Percentiles rank a stretch among this genome's conserved stretches.
These are phyloP conservation scores for Podospora fimiseda DNA, from an alignment of 495 filamentous ascomycete genomes.

Conservation along the genomic window DNA sequence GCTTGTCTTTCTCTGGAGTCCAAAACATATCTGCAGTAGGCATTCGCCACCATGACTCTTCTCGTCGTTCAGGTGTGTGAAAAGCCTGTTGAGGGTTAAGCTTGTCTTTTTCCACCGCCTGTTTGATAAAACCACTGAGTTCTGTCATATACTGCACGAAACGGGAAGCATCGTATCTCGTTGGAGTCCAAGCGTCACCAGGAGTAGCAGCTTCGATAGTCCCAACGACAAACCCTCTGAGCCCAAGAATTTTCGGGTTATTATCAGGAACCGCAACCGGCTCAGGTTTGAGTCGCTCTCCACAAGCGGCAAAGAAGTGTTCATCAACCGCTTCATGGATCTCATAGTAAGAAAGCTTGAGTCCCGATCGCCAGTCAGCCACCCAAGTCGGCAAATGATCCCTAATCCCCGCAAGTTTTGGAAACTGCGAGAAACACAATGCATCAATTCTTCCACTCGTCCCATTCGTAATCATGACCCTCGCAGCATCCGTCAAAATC, in stretches of 20 bases:
- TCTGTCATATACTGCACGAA: neutral
- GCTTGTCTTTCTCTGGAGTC: neutral
- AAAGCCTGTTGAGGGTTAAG: neutral
- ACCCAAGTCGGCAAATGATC: constrained; percentile 11
- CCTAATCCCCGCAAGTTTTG: neutral
- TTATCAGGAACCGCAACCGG: neutral
- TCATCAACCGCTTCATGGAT: neutral
- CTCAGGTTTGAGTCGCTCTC: neutral
- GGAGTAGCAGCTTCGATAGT: neutral
- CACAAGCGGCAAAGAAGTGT: constrained; percentile 5
- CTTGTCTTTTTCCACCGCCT: neutral
- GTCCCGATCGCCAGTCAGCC: constrained; percentile 6
- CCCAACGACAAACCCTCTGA: constrained; percentile 7
- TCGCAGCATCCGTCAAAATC: constrained; percentile 4
- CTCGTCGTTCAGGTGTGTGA: neutral
- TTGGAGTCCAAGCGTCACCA: neutral
- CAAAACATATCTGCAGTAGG: constrained; percentile 9
- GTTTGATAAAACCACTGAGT: neutral
- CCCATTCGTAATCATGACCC: constrained; percentile 8
- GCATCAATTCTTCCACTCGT: neutral
- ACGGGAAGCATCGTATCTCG: neutral
- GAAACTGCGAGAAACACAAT: constrained; percentile 7
- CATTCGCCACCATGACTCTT: constrained; percentile 4
- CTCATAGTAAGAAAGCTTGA: neutral
- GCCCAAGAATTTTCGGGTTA: neutral